phyloP scores from a whole-genome alignment of 192 early-diverging fungal genomes.

The Linnemannia exigua region DNA sequence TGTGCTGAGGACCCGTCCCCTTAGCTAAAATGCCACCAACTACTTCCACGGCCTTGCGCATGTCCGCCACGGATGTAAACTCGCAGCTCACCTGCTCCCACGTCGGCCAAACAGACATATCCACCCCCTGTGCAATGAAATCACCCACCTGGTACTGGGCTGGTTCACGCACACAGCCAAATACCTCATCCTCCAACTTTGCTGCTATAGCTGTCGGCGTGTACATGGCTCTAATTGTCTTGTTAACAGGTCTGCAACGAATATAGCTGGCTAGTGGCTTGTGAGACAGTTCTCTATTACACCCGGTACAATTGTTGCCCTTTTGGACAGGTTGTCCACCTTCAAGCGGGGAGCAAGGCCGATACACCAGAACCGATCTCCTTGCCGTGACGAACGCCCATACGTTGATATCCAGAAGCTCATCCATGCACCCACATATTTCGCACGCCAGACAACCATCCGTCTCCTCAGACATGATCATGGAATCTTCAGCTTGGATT shows the following conservation, averaged over 20 bases:
- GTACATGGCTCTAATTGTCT: not conserved
- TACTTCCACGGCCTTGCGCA: constrained; percentile 5
- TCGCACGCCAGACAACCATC: constrained; percentile 5
- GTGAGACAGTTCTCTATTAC: constrained; percentile 1
- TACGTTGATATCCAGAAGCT: constrained; percentile 1
- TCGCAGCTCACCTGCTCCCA: constrained; percentile 11
- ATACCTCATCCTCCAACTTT: constrained; percentile 6
- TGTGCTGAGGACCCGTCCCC: constrained; percentile 3
- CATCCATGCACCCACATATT: constrained; percentile 12
- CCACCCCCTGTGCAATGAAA: constrained; percentile 5
- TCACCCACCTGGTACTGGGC: constrained; percentile 2
- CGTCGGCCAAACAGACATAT: constrained; percentile 14
- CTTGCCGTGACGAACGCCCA: constrained; percentile 11
- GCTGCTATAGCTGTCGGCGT: constrained; percentile 3
- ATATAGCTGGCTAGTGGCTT: constrained; percentile 10
- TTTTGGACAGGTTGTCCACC: constrained; percentile 12
- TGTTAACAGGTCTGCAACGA: not conserved
- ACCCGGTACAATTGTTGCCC: constrained; percentile 3
- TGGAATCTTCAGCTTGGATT: no score
- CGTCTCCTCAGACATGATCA: not conserved
- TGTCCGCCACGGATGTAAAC: not conserved
- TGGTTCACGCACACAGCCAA: not conserved
- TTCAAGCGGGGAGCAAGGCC: constrained; percentile 10
- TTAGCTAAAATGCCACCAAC: not conserved
- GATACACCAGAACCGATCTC: constrained; percentile 2